Base-by-base conservation (phyloP, 352 stramenopile species). In the Phytopythium ostracodes region DNA sequence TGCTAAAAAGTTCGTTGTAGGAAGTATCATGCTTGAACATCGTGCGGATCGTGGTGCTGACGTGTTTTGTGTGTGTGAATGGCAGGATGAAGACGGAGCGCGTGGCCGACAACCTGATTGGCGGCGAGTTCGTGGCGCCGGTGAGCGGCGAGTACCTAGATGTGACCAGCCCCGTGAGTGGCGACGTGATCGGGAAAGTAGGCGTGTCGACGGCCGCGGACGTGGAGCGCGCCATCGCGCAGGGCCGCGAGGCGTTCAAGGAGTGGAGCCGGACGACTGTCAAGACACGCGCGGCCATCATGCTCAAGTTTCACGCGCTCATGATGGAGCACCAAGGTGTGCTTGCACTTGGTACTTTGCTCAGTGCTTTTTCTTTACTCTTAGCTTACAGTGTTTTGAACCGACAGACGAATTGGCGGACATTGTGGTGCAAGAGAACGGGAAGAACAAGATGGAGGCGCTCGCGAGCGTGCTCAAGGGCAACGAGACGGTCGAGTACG, bases 401-500 rank as follows among this genome's bases (percentile, higher is more conserved):
- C 10, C 12, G 25, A 11, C 42, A 87, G 78, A 94, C 27, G 91
- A 98, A 64, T 71, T 99, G 49, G 95, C 96, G 9, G 76, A 94
- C 31, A 67, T 99, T 9, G 97, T 99, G 57, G 95, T 98, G 17
- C 68, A 77, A 20, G 97, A 99, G 76, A 99, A 87, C 52, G 97
- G 97, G 22, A 99, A 99, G 76, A 99, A 99, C 77, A 94, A 97
- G 27, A 96, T 92, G 35, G 97, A 99, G 73, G 96, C 96, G 24
- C 76, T 98, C 42, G 97, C 97, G 8, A 97, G 96, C 69, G 94
- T 99, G 14, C 76, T 97, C 47, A 99, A 99, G 75, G 97, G 95
- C 20, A 99, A 98, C 65, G 97, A 99, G 74, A 99, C 96, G 1
- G 94, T 99, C 29, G 96, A 99, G 77, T 99, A 98, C 70, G 96